Evolutionary conservation across 2,329 filamentous ascomycete species (phyloP), one percentile per base, ranked within the genome.

Genomic region (Fusarium mundagurra): DNA sequence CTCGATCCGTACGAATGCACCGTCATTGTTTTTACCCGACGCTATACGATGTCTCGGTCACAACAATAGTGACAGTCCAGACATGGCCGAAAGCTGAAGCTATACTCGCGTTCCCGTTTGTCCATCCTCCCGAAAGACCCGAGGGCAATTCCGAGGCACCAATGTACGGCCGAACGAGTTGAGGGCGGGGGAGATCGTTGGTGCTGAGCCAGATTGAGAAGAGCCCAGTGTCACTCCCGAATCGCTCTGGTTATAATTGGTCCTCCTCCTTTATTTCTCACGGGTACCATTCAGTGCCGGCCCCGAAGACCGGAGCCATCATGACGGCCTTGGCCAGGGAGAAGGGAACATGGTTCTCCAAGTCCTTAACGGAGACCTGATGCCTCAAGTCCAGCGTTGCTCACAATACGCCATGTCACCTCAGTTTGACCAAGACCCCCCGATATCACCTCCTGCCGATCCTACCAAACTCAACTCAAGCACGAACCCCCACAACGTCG

Each of bases 81-180:
- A 44, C 0, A 44, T 24, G 1, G 24, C 1, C n/a, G 17, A 44
- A n/a, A 10, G 16, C 10, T 12, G 6, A 12, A 7, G 4, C 4
- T 4, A 24, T 44, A 3, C 1, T 44, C 14, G 6, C 9, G 1
- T 24, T 17, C 16, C 4, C 9, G 16, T 2, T 24, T 44, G 0
- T 0, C 6, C 10, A 7, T 44, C 0, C 17, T 5, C 5, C n/a
- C 6, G 10, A 24, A n/a, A n/a, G n/a, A n/a, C n/a, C n/a, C n/a
- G n/a, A n/a, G n/a, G 41, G 10, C 6, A 8, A 24, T 24, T 43
- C 9, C 41, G 3, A 43, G 9, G 14, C 41, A 3, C 6, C 9
- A 1, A 17, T 43, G n/a, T 1, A 11, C 9, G 39, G 11, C 22
- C 22, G 41, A 5, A 44, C 16, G 10, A 24, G 2, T 17, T 4